Evolutionary conservation across 2,329 filamentous ascomycete genomes (phyloP).

Genomic region (Talaromyces marneffei): DNA sequence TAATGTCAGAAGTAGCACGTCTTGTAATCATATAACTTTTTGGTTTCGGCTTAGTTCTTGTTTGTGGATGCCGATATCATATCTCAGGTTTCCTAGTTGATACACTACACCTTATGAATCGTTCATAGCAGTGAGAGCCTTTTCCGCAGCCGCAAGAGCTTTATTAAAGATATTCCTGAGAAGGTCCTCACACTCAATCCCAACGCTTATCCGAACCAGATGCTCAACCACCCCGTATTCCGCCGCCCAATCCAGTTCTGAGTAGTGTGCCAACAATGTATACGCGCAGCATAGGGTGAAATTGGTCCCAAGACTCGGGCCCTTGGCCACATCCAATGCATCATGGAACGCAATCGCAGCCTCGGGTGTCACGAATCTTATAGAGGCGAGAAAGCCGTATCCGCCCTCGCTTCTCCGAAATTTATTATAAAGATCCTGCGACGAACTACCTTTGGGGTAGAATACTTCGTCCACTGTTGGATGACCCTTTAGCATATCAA

Average conservation of each 20-base stretch:
- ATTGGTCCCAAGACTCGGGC: conserved; percentile 26
- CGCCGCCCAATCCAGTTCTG: conserved; percentile 25
- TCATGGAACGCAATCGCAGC: conserved; percentile 27
- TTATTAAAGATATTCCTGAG: background rate
- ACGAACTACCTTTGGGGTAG: conserved; percentile 20
- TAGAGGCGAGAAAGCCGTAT: conserved; percentile 22
- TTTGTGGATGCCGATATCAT: background rate
- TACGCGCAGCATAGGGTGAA: conserved; percentile 25
- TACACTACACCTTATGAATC: background rate
- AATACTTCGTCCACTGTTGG: conserved; percentile 19
- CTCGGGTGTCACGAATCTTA: conserved; percentile 19
- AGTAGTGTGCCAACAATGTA: conserved; percentile 20
- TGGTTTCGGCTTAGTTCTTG: background rate
- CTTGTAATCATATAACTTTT: background rate
- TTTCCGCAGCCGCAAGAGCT: background rate
- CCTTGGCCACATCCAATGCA: conserved; percentile 27
- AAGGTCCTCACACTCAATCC: conserved; percentile 13
- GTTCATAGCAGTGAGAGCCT: background rate
- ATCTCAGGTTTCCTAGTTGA: background rate
- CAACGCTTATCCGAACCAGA: conserved; percentile 21
- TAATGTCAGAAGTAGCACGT: background rate
- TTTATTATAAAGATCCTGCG: conserved; percentile 17
- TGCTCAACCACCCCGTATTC: conserved; percentile 23
- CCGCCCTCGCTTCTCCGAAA: conserved; percentile 19
- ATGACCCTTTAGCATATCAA: conserved; percentile 18